Conservation (phyloP, 2,329 filamentous ascomycete genomes). For the Aspergillaceae sp. region DNA sequence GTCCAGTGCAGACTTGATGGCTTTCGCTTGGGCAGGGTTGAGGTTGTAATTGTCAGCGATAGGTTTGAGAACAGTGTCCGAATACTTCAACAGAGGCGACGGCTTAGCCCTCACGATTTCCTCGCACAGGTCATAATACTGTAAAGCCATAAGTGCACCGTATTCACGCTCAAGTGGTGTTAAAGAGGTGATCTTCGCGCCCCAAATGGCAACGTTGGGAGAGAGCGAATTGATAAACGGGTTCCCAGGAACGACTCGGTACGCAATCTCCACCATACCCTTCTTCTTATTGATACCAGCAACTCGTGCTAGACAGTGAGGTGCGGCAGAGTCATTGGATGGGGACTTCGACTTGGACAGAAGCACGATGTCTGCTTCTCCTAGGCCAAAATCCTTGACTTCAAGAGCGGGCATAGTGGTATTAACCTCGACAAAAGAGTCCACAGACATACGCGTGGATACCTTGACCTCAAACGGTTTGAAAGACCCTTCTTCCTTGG, state of each 20-base stretch:
- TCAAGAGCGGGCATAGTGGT: slow-evolving; percentile 65
- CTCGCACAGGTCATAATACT: slow-evolving; percentile 92
- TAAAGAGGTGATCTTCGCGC: slow-evolving; percentile 81
- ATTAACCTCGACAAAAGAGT: slow-evolving; percentile 86
- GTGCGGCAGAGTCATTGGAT: slow-evolving; percentile 53
- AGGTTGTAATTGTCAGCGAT: slow-evolving; percentile 71
- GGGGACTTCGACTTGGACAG: slow-evolving; percentile 68
- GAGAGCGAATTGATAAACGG: slow-evolving; percentile 57
- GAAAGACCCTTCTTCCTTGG: slow-evolving; percentile 74
- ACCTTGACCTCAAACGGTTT: slow-evolving; percentile 83
- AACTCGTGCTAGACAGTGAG: slow-evolving; percentile 80
- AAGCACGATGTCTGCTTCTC: slow-evolving; percentile 81
- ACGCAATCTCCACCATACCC: slow-evolving; percentile 72
- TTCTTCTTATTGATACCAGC: slow-evolving; percentile 74
- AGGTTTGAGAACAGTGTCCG: slow-evolving; percentile 60
- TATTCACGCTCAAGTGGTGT: slow-evolving; percentile 94
- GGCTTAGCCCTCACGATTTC: slow-evolving; percentile 86
- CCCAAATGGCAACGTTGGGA: slow-evolving; percentile 62
- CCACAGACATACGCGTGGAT: slow-evolving; percentile 77
- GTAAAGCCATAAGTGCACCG: slow-evolving; percentile 77
- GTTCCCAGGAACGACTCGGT: slow-evolving; percentile 63
- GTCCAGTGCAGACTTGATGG: slow-evolving; percentile 81
- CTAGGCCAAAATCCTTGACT: slow-evolving; percentile 62
- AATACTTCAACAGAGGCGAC: slow-evolving; percentile 76
- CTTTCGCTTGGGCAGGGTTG: slow-evolving; percentile 82